Percentiles rank a stretch among this genome's conserved stretches.
Conservation (phyloP, 2,329 filamentous ascomycete genomes). For the Penicillium sp. region DNA sequence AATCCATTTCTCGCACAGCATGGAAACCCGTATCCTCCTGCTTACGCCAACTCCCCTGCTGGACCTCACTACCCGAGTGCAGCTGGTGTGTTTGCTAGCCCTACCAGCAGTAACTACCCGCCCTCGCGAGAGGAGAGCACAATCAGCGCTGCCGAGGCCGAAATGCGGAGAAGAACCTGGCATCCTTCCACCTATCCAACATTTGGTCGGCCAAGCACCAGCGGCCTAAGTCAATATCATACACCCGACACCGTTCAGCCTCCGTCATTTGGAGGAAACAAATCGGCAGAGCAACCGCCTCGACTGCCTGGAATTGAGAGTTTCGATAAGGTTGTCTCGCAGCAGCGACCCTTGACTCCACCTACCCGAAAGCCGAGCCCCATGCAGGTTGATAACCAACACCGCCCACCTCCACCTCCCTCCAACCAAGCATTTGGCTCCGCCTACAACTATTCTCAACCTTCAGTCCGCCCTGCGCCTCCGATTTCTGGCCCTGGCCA, state of each 20-base stretch:
- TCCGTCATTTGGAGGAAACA: constrained; percentile 58
- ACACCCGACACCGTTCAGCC: constrained; percentile 65
- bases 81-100: constrained; percentile 68
- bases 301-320: constrained; percentile 89
- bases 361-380: constrained; percentile 71
- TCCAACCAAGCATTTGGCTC: constrained; percentile 35
- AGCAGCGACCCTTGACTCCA: constrained; percentile 65
- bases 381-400: constrained; percentile 71
- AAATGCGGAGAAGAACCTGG: constrained; percentile 85
- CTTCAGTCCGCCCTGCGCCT: constrained; percentile 42
- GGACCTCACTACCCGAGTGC: constrained; percentile 60
- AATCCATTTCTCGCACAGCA: constrained; percentile 75
- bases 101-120: constrained; percentile 66
- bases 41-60: constrained; percentile 60
- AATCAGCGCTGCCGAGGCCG: constrained; percentile 64
- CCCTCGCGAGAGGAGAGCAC: constrained; percentile 38
- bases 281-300: constrained; percentile 61
- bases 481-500: constrained; percentile 51
- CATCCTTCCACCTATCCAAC: constrained; percentile 73
- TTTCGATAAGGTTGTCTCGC: constrained; percentile 73
- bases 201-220: constrained; percentile 68
- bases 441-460: constrained; percentile 40
- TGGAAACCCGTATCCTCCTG: constrained; percentile 59
- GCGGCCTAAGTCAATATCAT: constrained; percentile 75
- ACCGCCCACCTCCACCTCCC: constrained; percentile 35